A percentile compares a stretch with the other conserved stretches of the same genome.
Conservation (phyloP, 495 filamentous ascomycete species). For the Hypoxylon cercidicola region DNA sequence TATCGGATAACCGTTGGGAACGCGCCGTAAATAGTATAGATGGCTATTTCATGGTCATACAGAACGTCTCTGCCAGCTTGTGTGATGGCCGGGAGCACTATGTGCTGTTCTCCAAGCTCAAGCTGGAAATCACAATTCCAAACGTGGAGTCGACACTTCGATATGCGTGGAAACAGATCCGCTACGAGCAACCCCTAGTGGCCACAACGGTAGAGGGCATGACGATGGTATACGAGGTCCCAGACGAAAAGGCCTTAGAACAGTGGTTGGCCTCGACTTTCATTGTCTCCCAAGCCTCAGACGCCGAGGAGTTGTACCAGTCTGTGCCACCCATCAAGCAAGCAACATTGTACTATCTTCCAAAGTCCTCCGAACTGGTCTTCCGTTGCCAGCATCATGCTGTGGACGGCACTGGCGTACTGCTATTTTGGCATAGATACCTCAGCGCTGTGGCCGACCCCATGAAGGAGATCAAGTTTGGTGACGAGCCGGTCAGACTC, state of each 20-base stretch:
- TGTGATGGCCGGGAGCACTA: conserved; percentile 42
- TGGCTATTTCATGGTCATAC: conserved; percentile 35
- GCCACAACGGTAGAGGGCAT: conserved; percentile 36
- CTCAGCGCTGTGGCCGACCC: conserved; percentile 21
- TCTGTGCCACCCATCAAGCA: conserved; percentile 32
- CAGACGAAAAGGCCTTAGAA: conserved; percentile 33
- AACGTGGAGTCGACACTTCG: conserved; percentile 32
- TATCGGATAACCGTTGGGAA: conserved; percentile 44
- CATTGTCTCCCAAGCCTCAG: conserved; percentile 34
- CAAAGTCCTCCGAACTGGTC: conserved; percentile 39
- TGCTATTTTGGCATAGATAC: conserved; percentile 35
- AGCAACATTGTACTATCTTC: conserved; percentile 43
- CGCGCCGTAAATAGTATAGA: conserved; percentile 40
- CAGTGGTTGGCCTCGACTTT: conserved; percentile 43
- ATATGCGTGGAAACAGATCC: conserved; percentile 44
- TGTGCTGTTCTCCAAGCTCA: conserved; percentile 36
- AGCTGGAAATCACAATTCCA: conserved; percentile 23
- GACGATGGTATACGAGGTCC: conserved; percentile 42
- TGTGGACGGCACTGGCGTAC: conserved; percentile 23
- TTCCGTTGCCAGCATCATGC: conserved; percentile 31
- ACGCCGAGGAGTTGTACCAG: conserved; percentile 34
- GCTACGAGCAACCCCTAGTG: conserved; percentile 43
- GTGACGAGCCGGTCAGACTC: conserved; percentile 33
- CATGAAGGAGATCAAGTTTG: conserved; percentile 21
- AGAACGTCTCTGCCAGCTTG: conserved; percentile 23